A percentile compares a stretch with the other conserved stretches of the same genome.
phyloP scores from a whole-genome alignment of 768 basidiomycete species.

The Termitomyces heimii region DNA sequence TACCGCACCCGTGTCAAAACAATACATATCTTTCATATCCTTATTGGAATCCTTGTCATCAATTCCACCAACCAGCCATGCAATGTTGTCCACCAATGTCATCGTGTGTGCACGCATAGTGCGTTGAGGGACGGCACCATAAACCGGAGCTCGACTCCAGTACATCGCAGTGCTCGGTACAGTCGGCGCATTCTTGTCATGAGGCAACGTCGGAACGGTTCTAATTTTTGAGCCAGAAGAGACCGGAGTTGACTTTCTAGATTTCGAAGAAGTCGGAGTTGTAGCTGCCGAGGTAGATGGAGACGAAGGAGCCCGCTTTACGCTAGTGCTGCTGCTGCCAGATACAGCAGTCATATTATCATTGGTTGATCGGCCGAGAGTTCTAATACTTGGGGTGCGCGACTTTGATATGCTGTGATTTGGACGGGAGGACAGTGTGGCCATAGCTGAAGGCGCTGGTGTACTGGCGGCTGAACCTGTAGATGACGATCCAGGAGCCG shows the following conservation, averaged over 20 bases:
- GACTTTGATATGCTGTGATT: slow-evolving; percentile 1
- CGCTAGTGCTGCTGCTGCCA: slow-evolving; percentile 1
- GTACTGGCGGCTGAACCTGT: slow-evolving; percentile 6
- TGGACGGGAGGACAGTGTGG: slow-evolving; percentile 9
- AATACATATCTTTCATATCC: slow-evolving; percentile 76
- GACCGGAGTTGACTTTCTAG: slow-evolving; percentile 11
- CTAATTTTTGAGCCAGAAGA: slow-evolving; percentile 30
- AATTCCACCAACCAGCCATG: slow-evolving; percentile 89
- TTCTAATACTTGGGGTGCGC: slow-evolving; percentile 28
- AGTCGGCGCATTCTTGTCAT: slow-evolving; percentile 50
- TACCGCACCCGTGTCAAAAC: slow-evolving; percentile 72
- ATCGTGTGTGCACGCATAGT: slow-evolving; percentile 80
- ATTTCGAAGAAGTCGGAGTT: slow-evolving; percentile 15
- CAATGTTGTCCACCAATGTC: slow-evolving; percentile 74
- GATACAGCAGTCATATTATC: slow-evolving; percentile 10
- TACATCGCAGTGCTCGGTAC: slow-evolving; percentile 77
- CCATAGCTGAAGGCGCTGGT: slow-evolving; percentile 7
- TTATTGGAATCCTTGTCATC: slow-evolving; percentile 71
- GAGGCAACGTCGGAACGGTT: slow-evolving; percentile 52
- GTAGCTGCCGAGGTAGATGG: slow-evolving; percentile 7
- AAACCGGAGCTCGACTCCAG: slow-evolving; percentile 81
- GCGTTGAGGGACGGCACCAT: slow-evolving; percentile 59
- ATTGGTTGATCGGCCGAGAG: slow-evolving; percentile 21
- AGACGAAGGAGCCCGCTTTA: slow-evolving; percentile 15
- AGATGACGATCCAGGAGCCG: not conserved